Evolutionary conservation across 169 alveolate species (phyloP), one percentile per base, ranked within the genome.

Genomic region (Eimeria necatrix): DNA sequence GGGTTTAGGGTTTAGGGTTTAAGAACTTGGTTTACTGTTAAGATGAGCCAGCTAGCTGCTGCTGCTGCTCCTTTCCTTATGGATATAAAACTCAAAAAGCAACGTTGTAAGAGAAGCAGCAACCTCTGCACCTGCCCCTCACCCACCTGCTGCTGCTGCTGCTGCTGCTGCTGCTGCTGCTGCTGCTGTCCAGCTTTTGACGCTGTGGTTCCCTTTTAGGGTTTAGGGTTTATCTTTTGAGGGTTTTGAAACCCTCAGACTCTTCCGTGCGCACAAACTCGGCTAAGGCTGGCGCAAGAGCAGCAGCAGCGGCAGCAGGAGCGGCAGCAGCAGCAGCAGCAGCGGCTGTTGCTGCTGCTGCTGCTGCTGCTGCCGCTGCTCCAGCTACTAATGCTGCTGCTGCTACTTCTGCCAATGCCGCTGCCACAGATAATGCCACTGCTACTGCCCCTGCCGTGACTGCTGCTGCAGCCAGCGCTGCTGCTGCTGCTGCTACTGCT

Each of bases 401-500:
- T 56, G 68, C 68, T 56, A 3, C 68, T 56, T 18, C 68, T 56
- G 68, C 20, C 68, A 18, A 10, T 56, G 68, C 68, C 20, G 68
- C 2, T 56, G 20, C 68, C 20, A 3, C 68, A 12, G 68, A 18
- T 56, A 56, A 12, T 56, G 68, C 68, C 68, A 56, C 68, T 56
- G 68, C 68, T 56, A 7, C 46, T n/a, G 76, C 3, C 20, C 41
- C 76, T 22, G 76, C 76, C 0, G 76, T 3, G 9, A n/a, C 76
- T 64, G 76, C 32, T 22, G 46, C 76, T 64, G 32, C 22, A 3
- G 76, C 68, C 2, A 56, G 68, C 32, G 76, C 76, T 64, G 76
- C 76, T 64, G 3, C 46, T 64, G 76, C 76, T 64, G 76, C 26
- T 64, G 32, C 76, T 64, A n/a, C 76, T 64, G 76, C 76, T 64